Base-by-base conservation (phyloP, 116 monocot species). In the Cymodocea nodosa region DNA sequence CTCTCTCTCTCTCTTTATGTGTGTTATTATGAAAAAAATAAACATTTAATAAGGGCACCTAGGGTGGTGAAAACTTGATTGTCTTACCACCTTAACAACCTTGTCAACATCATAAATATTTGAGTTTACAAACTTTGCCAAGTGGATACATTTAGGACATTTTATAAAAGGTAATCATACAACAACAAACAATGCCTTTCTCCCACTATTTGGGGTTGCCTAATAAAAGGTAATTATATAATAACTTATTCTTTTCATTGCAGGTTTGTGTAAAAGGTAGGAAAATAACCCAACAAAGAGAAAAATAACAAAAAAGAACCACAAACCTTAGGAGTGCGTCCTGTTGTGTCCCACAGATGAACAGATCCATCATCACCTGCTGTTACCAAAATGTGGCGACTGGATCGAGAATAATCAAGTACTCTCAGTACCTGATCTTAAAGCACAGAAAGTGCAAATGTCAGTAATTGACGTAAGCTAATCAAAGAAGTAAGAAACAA, bases 311-410 rank as follows among this genome's bases (percentile, higher is more conserved):
- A 52, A 13, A 53, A 61, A 2, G 53, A 19, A 48, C 13, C 15
- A 67, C 74, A 68, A 69, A 97, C 97, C 97, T 91, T 97, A 4
- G 97, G 88, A 60, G 50, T 73, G 35, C 85, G 83, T 48, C 79
- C 80, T 36, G 88, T 97, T 65, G 85, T 85, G 72, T 97, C 97
- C 91, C 91, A 91, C 30, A 97, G 66, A 78, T 98, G 91, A 64
- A 98, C 63, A 61, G 91, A 91, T 64, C 98, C 98, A 86, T 89
- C 98, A 82, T 98, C 98, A 61, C 98, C 98, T 63, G 92, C 98
- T 78, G 86, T 92, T 62, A 80, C 74, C 79, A 98, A 82, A 77
- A 92, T 52, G 53, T 98, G 98, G 24, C 98, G 73, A 78, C 89
- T 91, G 66, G 82, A 71, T 68, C 86, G 81, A 71, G 98, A 98